These are phyloP conservation scores for Penicillium sp. DNA, from an alignment of 2,329 filamentous ascomycete genomes.

Conservation along the genomic window DNA sequence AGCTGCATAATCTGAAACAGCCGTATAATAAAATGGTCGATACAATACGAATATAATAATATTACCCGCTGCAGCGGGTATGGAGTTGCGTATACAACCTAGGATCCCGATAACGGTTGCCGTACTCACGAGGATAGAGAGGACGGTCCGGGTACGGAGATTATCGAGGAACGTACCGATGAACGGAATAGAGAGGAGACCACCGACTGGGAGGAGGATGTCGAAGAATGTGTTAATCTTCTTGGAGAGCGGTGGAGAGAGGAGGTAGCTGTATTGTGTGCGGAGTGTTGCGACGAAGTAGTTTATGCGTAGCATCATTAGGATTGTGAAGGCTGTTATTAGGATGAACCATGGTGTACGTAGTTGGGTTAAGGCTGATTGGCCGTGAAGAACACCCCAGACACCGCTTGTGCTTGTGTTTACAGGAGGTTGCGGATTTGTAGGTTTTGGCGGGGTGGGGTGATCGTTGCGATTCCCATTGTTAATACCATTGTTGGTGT, in stretches of 20 bases:
- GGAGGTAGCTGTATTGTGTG: conserved; percentile 75
- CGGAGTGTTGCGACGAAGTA: conserved; percentile 88
- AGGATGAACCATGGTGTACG: conserved; percentile 81
- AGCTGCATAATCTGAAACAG: conserved; percentile 82
- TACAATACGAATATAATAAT: conserved; percentile 79
- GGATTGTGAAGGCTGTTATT: conserved; percentile 77
- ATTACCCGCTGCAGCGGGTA: conserved; percentile 71
- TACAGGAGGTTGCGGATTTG: conserved; percentile 1
- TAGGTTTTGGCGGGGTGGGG: neutral
- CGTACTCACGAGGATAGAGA: conserved; percentile 66
- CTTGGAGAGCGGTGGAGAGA: conserved; percentile 61
- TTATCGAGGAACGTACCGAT: conserved; percentile 79
- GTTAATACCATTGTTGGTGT: neutral
- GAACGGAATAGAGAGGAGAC: conserved; percentile 80
- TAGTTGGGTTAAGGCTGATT: conserved; percentile 71
- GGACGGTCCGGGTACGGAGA: conserved; percentile 68
- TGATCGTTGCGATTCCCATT: neutral
- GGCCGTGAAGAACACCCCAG: conserved; percentile 81
- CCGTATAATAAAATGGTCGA: conserved; percentile 83
- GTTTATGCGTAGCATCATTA: conserved; percentile 82
- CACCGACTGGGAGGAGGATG: conserved; percentile 77
- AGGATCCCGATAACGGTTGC: conserved; percentile 75
- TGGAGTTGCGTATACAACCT: conserved; percentile 68
- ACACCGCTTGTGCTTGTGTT: conserved; percentile 55
- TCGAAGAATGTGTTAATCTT: conserved; percentile 84